A percentile compares a stretch with the other conserved stretches of the same genome.
phyloP scores from a whole-genome alignment of 2,329 filamentous ascomycete species.

The Nigrospora sphaerica region DNA sequence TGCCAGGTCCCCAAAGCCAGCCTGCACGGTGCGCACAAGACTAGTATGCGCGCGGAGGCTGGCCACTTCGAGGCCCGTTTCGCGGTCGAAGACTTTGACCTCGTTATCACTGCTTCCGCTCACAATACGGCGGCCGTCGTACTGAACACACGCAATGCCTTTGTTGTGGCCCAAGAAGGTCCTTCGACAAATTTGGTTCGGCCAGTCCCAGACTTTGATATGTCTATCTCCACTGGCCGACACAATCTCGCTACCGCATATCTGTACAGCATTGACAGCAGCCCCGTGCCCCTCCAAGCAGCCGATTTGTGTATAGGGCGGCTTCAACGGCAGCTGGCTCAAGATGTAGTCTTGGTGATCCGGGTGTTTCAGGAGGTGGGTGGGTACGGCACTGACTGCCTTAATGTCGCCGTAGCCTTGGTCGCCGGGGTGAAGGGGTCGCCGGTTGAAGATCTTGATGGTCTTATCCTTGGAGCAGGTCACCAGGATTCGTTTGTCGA shows the following conservation, averaged over 20 bases:
- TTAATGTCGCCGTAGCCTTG: constrained; percentile 41
- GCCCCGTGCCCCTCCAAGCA: constrained; percentile 78
- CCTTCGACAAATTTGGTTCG: constrained; percentile 65
- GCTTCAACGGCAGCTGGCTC: constrained; percentile 43
- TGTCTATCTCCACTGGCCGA: constrained; percentile 90
- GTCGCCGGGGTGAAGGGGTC: constrained; percentile 54
- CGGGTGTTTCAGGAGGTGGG: constrained; percentile 41
- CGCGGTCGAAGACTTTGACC: constrained; percentile 88
- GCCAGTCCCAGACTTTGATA: constrained; percentile 93
- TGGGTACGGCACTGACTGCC: constrained; percentile 44
- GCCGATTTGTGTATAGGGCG: constrained; percentile 71
- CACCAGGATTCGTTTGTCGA: constrained; percentile 84
- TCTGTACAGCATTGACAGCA: constrained; percentile 93
- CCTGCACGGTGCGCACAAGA: constrained; percentile 89
- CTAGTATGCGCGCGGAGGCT: constrained; percentile 75
- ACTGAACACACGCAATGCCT: constrained; percentile 96
- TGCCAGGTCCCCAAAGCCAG: constrained; percentile 83
- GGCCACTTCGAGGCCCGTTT: constrained; percentile 81
- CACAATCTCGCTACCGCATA: constrained; percentile 77
- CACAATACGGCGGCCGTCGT: constrained; percentile 86
- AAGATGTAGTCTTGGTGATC: constrained; percentile 38
- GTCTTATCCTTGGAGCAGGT: constrained; percentile 97
- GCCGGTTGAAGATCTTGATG: constrained; percentile 93
- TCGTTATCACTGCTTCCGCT: constrained; percentile 95
- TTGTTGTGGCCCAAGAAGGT: constrained; percentile 86